Evolutionary conservation across 2,329 filamentous ascomycete species (phyloP), one percentile per base, ranked within the genome.

Genomic region (Blastomyces percursus): DNA sequence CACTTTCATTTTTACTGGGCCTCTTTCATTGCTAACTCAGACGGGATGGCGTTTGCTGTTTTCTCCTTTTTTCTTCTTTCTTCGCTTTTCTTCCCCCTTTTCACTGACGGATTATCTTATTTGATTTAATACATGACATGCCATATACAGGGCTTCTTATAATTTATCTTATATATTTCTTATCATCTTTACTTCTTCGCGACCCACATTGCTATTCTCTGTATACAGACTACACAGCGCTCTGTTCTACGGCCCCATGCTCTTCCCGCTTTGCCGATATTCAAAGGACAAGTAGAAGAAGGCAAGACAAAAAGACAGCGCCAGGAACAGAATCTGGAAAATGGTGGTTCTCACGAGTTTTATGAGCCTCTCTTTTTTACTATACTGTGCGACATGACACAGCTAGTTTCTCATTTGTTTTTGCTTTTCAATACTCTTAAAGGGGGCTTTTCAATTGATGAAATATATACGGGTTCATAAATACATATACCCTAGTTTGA

Each of bases 1-100:
- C 30, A 2, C 32, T 21, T 21, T 55, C 16, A 9, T 7, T 8
- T 38, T 55, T 11, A n/a, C 30, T n/a, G 32, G 32, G 30, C 1
- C 27, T 38, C 30, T 44, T 38, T 55, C 35, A 57, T 35, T 11
- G 35, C 24, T 42, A 11, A 19, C 35, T 27, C 24, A 57, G 54
- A 57, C 35, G 54, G 65, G 57, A 63, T 59, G 66, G 66, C 42
- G 62, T 60, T 58, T 61, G 59, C 51, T 16, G 35, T 8, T 61
- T 27, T 11, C 24, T 58, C 7, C 35, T 11, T 62, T 8, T 50
- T n/a, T 24, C 5, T 46, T 42, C 42, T 59, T 27, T n/a, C 42
- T 54, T 27, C 35, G 46, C 44, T 59, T 50, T 59, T 24, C 32
- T 44, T 51, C 21, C 35, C 55, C 51, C 46, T 27, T 55, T 21